Percentiles rank a stretch among this genome's conserved stretches.
phyloP scores from a whole-genome alignment of 495 filamentous ascomycete species.

The Opeltia flavorubescens region DNA sequence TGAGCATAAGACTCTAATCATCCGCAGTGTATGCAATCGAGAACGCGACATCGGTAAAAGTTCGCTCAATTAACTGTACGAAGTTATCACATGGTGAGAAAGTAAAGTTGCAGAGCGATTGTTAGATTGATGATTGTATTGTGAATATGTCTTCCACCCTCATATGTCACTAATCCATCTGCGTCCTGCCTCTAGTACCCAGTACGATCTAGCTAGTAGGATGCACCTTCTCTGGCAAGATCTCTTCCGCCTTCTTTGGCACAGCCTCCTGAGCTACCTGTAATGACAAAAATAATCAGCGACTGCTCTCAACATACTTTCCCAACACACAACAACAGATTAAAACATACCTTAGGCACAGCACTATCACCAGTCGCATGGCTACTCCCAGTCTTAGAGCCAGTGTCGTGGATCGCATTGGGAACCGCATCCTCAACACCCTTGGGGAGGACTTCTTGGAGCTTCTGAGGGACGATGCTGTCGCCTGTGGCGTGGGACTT shows the following conservation, averaged over 20 bases:
- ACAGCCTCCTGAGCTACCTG: slow-evolving; percentile 10
- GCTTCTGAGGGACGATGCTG: slow-evolving; percentile 13
- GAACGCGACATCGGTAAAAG: no score
- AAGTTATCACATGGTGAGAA: no score
- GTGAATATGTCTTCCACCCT: no score
- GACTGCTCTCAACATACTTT: background rate
- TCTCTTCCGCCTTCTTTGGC: slow-evolving; percentile 9
- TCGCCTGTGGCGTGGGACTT: slow-evolving; percentile 13
- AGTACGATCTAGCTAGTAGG: no score
- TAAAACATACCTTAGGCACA: slow-evolving; percentile 6
- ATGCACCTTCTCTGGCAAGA: slow-evolving; percentile 13
- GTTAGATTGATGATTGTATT: no score
- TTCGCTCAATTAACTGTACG: no score
- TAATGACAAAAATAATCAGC: background rate
- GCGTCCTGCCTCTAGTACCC: no score
- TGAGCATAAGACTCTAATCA: no score
- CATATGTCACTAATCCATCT: no score
- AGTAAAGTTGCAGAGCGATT: no score
- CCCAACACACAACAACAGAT: background rate
- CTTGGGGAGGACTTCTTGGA: slow-evolving; percentile 13
- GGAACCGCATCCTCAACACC: slow-evolving; percentile 9
- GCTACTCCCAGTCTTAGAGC: background rate
- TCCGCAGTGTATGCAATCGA: no score
- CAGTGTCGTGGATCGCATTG: slow-evolving; percentile 14
- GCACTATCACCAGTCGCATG: slow-evolving; percentile 8